These are phyloP conservation scores for Leptomonas seymouri DNA, from an alignment of 208 protist species.

Conservation along the genomic window DNA sequence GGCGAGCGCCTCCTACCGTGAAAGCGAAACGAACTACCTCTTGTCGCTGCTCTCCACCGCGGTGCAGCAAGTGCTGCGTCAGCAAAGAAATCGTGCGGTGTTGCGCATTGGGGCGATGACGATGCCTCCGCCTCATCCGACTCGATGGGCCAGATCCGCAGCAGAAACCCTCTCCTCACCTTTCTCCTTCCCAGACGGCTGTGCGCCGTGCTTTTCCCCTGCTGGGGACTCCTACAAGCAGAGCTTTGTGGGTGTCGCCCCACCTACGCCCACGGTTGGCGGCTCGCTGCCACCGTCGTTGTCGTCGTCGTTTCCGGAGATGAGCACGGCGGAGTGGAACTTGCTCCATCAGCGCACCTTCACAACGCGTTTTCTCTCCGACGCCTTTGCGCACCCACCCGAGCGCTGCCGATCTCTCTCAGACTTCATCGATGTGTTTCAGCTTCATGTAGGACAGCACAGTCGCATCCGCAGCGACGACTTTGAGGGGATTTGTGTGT, in stretches of 20 bases:
- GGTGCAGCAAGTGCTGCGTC: constrained; percentile 51
- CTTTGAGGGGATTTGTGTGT: constrained; percentile 71
- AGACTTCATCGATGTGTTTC: constrained; percentile 75
- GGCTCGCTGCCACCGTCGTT: constrained; percentile 2
- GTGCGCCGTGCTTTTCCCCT: constrained; percentile 73
- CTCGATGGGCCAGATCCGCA: not conserved
- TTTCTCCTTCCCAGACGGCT: constrained; percentile 50
- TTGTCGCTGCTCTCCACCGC: constrained; percentile 79
- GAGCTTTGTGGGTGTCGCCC: constrained; percentile 56
- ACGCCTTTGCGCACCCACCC: constrained; percentile 41
- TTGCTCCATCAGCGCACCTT: constrained; percentile 52
- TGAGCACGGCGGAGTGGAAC: constrained; percentile 30
- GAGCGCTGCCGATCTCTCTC: constrained; percentile 46
- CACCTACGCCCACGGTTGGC: constrained; percentile 30
- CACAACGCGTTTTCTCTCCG: constrained; percentile 49
- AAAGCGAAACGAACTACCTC: constrained; percentile 64
- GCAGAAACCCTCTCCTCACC: constrained; percentile 38
- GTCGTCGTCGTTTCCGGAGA: not conserved
- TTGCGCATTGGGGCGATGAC: constrained; percentile 17
- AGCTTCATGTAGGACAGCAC: constrained; percentile 68
- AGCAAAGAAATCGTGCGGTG: constrained; percentile 25
- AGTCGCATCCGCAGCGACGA: constrained; percentile 62
- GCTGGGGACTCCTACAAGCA: constrained; percentile 64
- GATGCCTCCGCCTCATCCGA: not conserved
- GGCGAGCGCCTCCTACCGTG: constrained; percentile 33